Percentiles rank a stretch among this genome's conserved stretches.
Evolutionary conservation across 257 asterid species (phyloP).

Genomic region (Solanum pennellii): DNA sequence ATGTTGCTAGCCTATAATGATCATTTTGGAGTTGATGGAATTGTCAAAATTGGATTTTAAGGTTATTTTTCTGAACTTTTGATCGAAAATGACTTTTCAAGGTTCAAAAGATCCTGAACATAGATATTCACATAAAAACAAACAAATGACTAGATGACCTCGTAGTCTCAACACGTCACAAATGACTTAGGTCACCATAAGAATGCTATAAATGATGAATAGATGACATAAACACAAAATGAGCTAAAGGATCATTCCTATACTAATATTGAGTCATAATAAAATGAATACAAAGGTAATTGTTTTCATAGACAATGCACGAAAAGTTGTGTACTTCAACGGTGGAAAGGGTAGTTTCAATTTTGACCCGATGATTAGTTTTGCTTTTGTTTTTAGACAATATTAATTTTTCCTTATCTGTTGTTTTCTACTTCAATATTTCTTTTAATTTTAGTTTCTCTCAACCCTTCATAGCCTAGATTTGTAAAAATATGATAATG

Average conservation of each 20-base stretch:
- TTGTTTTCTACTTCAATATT: not conserved
- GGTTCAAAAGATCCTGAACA: not conserved
- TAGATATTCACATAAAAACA: not conserved
- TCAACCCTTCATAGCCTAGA: not conserved
- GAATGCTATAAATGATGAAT: no score
- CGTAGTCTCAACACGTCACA: no score
- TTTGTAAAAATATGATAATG: not conserved
- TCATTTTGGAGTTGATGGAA: no score
- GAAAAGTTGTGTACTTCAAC: no score
- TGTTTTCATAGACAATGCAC: not conserved
- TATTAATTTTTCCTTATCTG: not conserved
- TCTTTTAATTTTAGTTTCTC: not conserved
- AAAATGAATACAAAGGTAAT: not conserved
- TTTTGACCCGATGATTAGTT: not conserved
- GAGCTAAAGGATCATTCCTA: no score
- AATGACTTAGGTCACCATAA: no score
- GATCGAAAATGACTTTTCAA: no score
- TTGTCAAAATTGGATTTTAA: no score
- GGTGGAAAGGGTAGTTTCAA: not conserved
- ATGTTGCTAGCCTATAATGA: not conserved
- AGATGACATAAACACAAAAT: no score
- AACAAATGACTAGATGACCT: no score
- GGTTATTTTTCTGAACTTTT: not conserved
- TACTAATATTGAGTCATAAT: no score
- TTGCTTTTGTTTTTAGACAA: not conserved